These are phyloP conservation scores for Mycena galopus DNA, from an alignment of 768 basidiomycete species.

Conservation along the genomic window DNA sequence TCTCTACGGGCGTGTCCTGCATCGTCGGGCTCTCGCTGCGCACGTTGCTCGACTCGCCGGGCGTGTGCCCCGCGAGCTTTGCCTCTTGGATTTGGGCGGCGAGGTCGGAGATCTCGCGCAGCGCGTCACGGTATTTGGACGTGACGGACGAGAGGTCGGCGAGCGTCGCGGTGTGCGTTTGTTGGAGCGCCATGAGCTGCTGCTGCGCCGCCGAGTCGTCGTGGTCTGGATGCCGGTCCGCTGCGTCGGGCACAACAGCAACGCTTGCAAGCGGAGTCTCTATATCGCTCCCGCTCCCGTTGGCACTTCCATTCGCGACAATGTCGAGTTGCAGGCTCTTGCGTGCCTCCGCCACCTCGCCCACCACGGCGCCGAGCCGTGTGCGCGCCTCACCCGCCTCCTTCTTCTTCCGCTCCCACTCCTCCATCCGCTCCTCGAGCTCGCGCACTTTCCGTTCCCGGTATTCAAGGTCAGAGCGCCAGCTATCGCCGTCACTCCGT, in stretches of 20 bases:
- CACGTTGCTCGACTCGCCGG: constrained; percentile 47
- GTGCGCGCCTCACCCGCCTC: constrained; percentile 75
- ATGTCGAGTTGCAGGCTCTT: constrained; percentile 71
- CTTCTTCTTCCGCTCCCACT: constrained; percentile 81
- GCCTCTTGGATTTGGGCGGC: constrained; percentile 91
- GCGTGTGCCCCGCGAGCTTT: constrained; percentile 68
- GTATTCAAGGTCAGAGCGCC: constrained; percentile 87
- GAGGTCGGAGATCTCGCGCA: constrained; percentile 93
- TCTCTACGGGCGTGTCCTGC: constrained; percentile 53
- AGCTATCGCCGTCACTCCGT: constrained; percentile 81
- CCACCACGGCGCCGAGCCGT: constrained; percentile 76
- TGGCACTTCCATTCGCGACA: constrained; percentile 27
- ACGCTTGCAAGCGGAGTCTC: constrained; percentile 33
- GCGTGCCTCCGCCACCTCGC: constrained; percentile 78
- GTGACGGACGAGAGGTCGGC: constrained; percentile 84
- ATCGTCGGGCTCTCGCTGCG: constrained; percentile 53
- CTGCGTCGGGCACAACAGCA: constrained; percentile 26
- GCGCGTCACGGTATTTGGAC: constrained; percentile 87
- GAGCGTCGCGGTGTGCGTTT: constrained; percentile 85
- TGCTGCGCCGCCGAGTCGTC: constrained; percentile 47
- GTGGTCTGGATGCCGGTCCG: constrained; percentile 26
- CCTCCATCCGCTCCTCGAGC: constrained; percentile 82
- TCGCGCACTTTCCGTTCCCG: constrained; percentile 82
- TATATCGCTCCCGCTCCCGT: constrained; percentile 15
- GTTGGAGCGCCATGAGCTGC: constrained; percentile 82